Conservation (phyloP, 1,284 basidiomycete genomes). For the Testicularia cyperi region DNA sequence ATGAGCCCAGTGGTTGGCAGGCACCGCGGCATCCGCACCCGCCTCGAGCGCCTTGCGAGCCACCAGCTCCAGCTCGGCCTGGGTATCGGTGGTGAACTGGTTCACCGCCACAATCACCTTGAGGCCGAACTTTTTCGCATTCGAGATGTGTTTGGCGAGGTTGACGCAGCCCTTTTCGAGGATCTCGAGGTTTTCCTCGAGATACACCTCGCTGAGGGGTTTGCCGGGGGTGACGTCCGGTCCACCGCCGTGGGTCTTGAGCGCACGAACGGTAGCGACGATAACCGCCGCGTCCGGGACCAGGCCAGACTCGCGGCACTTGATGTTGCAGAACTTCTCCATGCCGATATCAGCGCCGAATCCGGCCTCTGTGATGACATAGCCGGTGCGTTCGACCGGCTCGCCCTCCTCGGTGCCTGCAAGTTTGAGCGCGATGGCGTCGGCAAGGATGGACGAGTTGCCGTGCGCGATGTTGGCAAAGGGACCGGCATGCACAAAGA, state of each 20-base stretch:
- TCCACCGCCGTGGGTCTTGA: slow-evolving; percentile 99
- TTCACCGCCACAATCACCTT: slow-evolving; percentile 97
- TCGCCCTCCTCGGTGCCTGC: slow-evolving; percentile 95
- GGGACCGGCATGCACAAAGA: slow-evolving; percentile 97
- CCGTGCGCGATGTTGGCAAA: slow-evolving; percentile 99
- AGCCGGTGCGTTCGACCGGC: slow-evolving; percentile 75
- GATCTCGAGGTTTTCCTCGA: slow-evolving; percentile 86
- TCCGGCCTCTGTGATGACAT: slow-evolving; percentile 96
- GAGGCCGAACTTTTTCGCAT: slow-evolving; percentile 91
- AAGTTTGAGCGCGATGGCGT: slow-evolving; percentile 92
- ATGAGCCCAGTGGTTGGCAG: slow-evolving; percentile 78
- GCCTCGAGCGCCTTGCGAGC: slow-evolving; percentile 76
- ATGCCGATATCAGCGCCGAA: slow-evolving; percentile 95
- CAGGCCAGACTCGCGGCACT: slow-evolving; percentile 90
- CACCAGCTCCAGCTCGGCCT: slow-evolving; percentile 84
- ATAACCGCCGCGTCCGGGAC: slow-evolving; percentile 91
- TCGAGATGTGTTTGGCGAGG: slow-evolving; percentile 88
- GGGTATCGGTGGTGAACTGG: slow-evolving; percentile 86
- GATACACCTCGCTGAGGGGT: slow-evolving; percentile 87
- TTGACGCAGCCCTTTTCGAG: slow-evolving; percentile 92
- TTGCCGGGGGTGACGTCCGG: slow-evolving; percentile 97
- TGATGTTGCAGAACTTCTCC: slow-evolving; percentile 96
- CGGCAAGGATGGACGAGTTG: slow-evolving; percentile 96
- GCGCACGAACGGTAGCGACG: slow-evolving; percentile 92
- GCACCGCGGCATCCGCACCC: slow-evolving; percentile 91